phyloP scores from a whole-genome alignment of 441 rosid species.

The Cnidoscolus chayamansa region DNA sequence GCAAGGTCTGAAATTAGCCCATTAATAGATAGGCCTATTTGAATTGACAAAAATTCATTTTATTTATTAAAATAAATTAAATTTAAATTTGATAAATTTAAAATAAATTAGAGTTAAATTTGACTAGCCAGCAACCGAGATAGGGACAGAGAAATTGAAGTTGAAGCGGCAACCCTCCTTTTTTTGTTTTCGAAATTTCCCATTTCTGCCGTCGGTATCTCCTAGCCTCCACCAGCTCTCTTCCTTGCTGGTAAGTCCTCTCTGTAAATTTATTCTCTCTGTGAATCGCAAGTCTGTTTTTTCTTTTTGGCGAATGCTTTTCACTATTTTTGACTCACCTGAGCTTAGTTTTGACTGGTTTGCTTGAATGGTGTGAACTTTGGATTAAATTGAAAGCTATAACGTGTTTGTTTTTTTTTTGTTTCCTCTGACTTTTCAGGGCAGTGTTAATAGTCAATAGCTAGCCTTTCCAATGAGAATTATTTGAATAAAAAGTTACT shows the following conservation, averaged over 20 bases:
- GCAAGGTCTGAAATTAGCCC: not conserved
- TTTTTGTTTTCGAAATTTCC: not conserved
- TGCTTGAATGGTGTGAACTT: not conserved
- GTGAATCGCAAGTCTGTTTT: not conserved
- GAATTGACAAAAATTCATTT: too few species aligned
- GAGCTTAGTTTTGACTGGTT: not conserved
- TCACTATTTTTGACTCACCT: not conserved
- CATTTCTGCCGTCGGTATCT: slow-evolving; percentile 1
- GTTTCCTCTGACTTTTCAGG: not conserved
- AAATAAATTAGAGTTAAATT: too few species aligned
- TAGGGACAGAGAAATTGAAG: too few species aligned
- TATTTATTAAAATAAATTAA: too few species aligned
- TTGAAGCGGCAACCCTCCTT: not conserved
- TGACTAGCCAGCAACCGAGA: too few species aligned
- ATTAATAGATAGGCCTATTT: not conserved
- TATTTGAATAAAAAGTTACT: not conserved
- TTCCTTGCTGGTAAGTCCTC: slow-evolving; percentile 3
- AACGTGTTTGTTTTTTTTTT: not conserved
- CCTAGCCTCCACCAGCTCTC: not conserved
- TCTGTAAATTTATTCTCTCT: not conserved
- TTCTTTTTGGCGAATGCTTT: not conserved
- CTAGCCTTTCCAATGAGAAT: not conserved
- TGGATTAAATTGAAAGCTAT: not conserved
- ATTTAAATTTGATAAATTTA: too few species aligned
- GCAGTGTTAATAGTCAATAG: not conserved